Base-by-base conservation (phyloP, 78 protist genomes). In the Corallochytrium limacisporum region DNA sequence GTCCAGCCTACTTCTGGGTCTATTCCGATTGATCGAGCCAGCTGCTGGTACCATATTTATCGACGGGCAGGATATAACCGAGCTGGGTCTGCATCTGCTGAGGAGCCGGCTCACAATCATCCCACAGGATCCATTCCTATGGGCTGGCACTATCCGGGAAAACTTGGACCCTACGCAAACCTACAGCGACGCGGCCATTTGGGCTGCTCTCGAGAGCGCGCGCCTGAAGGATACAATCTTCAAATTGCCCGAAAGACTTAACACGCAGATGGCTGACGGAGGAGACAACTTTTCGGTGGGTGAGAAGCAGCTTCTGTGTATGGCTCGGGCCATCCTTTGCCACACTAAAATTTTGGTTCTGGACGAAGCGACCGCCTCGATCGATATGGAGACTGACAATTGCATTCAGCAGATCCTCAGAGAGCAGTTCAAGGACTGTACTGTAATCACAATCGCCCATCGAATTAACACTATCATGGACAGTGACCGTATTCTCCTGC, bases 301-400 rank as follows among this genome's bases (percentile, higher is more conserved):
- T 12, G 90, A 91, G 71, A 65, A 87, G 1, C 79, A 94, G 80
- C 79, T 94, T 29, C 29, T 94, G 16, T 91, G 98, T 65, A 12
- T 92, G 22, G 94, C 86, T 0, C 74, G 98, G 13, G 98, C 98
- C 15, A 32, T 94, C 28, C 70, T 88, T 28, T 43, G 84, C n/a
- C 57, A 61, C 12, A 33, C 91, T 8, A 82, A 69, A 57, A 35
- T 87, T 7, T 31, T 86, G 3, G 13, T 63, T 8, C 15, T 77
- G 22, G 83, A 77, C 43, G 98, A 94, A 63, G 98, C 97, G 7
- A 94, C 98, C 8, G 95, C 97, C 3, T 44, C 59, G 13, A 78
- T 90, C 31, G 98, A 93, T 29, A 1, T 67, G 32, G 75, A 87
- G 49, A 80, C 91, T 12, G 98, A 86, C 63, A 35, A 43, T 12